A percentile compares a stretch with the other conserved stretches of the same genome.
phyloP scores from a whole-genome alignment of 2,329 filamentous ascomycete genomes.

The Ophiostoma novo-ulmi region DNA sequence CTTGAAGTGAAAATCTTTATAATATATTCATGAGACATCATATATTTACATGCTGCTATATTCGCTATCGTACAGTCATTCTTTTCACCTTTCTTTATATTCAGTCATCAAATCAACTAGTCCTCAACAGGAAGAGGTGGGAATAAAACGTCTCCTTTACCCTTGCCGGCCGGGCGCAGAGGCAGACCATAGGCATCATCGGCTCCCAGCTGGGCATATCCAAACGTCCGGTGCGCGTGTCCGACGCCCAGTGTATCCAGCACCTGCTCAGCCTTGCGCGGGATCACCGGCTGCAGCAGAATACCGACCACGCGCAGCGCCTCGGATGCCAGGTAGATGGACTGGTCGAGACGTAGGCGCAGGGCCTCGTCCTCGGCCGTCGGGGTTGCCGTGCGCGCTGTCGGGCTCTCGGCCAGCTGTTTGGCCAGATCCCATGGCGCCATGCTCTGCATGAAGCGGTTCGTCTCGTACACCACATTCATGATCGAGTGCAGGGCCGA shows the following conservation, averaged over 20 bases:
- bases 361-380: constrained; percentile 34
- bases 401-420: constrained; percentile 60
- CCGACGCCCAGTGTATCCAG: constrained; percentile 74
- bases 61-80: not conserved
- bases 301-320: constrained; percentile 75
- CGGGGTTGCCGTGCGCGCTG: not conserved
- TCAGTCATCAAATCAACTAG: constrained; percentile 25
- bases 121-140: constrained; percentile 45
- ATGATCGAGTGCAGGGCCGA: constrained; percentile 62
- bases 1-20: not conserved
- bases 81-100: not conserved
- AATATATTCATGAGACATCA: not conserved
- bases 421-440: constrained; percentile 63
- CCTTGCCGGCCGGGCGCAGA: constrained; percentile 36
- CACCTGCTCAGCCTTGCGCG: constrained; percentile 64
- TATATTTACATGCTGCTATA: not conserved
- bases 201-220: constrained; percentile 55
- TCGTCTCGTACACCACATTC: constrained; percentile 58
- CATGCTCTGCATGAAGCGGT: constrained; percentile 59
- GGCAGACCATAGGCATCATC: constrained; percentile 65
- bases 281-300: constrained; percentile 86
- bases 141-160: constrained; percentile 43
- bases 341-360: constrained; percentile 45
- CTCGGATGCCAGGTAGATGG: constrained; percentile 69
- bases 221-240: constrained; percentile 55